Evolutionary conservation across 495 filamentous ascomycete species (phyloP), one percentile per base, ranked within the genome.

Genomic region (Neurospora intermedia): DNA sequence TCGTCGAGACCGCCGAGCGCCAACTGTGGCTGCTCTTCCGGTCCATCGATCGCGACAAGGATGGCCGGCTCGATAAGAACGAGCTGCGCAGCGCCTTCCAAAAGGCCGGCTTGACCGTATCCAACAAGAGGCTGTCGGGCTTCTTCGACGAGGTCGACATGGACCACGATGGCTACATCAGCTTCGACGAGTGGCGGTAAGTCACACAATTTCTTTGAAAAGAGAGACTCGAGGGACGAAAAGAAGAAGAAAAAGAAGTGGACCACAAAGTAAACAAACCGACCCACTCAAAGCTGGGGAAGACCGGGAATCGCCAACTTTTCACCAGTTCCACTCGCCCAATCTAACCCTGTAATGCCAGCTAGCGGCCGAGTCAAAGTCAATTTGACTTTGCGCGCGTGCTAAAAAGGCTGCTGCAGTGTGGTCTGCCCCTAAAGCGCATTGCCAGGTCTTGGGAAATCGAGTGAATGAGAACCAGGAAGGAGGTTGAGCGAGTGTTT

Each of bases 181-280:
- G 86, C 59, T 99, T 96, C 82, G 88, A 92, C 72, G 96, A 99
- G 85, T 99, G 96, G 96, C 92, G 96, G 95, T 98, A 91, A 79
- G 89, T 81, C 73, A 20, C 69, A 5, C 41, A 8, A 62, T 59
- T 71, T 43, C 45, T 72, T 71, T 71, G 70, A n/a, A 10, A 43
- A 62, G 6, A 27, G 23, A 20, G 42, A 43, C 39, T 69, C 15
- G 41, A 75, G 72, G 43, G 46, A n/a, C 40, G 23, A 23, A 13
- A 35, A 6, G 48, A 59, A 6, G 48, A 59, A 2, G 69, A 42
- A 39, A 43, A 39, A 27, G 41, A 40, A 66, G 54, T 66, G 54
- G 54, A 66, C 31, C 54, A 7, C 0, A 6, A 66, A 66, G 54
- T 66, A 66, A 66, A 66, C 54, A 66, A 66, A 66, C 27, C 54